Conservation (phyloP, 2,329 filamentous ascomycete species). For the Helminthosporium solani region DNA sequence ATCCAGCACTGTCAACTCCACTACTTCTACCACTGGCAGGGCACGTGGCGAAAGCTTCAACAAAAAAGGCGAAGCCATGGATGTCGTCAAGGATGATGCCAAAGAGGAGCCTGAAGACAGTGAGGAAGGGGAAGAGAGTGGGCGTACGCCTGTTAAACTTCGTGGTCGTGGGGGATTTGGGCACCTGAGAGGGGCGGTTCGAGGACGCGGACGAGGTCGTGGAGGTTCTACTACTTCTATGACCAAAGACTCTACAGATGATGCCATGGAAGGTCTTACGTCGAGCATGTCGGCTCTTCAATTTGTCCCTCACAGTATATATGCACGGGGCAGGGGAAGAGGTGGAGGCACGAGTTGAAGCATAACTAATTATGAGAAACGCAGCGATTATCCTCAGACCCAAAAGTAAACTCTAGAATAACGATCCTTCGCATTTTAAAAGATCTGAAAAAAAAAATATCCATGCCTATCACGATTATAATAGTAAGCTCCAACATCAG, state of each 20-base stretch:
- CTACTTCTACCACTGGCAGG: constrained; percentile 9
- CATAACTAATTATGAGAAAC: background rate
- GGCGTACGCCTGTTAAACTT: constrained; percentile 23
- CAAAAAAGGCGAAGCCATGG: constrained; percentile 23
- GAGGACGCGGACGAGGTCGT: background rate
- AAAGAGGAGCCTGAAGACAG: constrained; percentile 8
- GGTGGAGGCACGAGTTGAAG: constrained; percentile 8
- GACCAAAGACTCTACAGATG: constrained; percentile 33
- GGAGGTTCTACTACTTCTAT: background rate
- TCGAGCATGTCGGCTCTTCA: constrained; percentile 70
- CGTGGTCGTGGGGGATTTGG: constrained; percentile 36
- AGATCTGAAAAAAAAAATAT: too few relatives aligned
- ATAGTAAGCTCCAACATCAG: too few relatives aligned
- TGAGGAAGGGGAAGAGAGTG: constrained; percentile 11
- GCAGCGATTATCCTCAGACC: background rate
- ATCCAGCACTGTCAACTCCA: constrained; percentile 27
- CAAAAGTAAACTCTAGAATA: too few relatives aligned
- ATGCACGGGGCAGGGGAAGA: constrained; percentile 23
- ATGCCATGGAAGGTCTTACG: constrained; percentile 63
- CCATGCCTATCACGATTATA: too few relatives aligned
- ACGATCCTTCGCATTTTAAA: too few relatives aligned
- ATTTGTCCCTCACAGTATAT: constrained; percentile 60
- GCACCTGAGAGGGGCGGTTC: constrained; percentile 14
- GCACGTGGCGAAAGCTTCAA: constrained; percentile 21
- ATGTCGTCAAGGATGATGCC: constrained; percentile 23